phyloP scores from a whole-genome alignment of 192 early-diverging fungal genomes.

The Rhizophagus prolifer region DNA sequence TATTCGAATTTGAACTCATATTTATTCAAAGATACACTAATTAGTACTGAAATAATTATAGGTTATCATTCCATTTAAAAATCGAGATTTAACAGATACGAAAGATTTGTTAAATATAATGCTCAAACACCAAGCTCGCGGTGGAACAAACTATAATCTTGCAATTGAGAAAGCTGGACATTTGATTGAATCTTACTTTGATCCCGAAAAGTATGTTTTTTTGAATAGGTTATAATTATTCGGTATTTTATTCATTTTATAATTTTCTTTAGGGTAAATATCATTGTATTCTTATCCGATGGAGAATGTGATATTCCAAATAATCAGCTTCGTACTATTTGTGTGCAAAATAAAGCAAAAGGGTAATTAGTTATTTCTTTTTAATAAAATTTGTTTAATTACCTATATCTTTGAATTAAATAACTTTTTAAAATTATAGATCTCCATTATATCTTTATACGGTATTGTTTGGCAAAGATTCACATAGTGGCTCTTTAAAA shows the following conservation, averaged over 20 bases:
- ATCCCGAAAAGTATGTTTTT: not conserved
- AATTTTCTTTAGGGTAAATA: constrained; percentile 10
- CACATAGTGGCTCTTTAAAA: not conserved
- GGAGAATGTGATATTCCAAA: not conserved
- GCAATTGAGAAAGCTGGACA: constrained; percentile 15
- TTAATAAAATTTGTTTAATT: too few relatives aligned
- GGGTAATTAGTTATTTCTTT: not conserved
- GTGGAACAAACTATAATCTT: not conserved
- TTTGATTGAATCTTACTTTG: not conserved
- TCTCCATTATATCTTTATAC: constrained; percentile 18
- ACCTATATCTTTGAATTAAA: too few relatives aligned
- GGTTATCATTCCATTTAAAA: constrained; percentile 6
- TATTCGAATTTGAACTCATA: not conserved
- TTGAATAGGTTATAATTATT: not conserved
- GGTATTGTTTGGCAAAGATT: not conserved
- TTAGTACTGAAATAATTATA: not conserved
- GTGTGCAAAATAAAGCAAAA: not conserved
- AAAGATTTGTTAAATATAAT: constrained; percentile 6
- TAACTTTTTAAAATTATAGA: not conserved
- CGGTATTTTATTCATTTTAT: not conserved
- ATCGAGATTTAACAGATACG: not conserved
- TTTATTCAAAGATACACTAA: not conserved
- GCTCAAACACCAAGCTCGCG: not conserved
- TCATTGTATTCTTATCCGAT: constrained; percentile 33
- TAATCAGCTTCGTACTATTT: not conserved